phyloP scores from a whole-genome alignment of 2,329 filamentous ascomycete genomes.

The Intubia oerlemansii region DNA sequence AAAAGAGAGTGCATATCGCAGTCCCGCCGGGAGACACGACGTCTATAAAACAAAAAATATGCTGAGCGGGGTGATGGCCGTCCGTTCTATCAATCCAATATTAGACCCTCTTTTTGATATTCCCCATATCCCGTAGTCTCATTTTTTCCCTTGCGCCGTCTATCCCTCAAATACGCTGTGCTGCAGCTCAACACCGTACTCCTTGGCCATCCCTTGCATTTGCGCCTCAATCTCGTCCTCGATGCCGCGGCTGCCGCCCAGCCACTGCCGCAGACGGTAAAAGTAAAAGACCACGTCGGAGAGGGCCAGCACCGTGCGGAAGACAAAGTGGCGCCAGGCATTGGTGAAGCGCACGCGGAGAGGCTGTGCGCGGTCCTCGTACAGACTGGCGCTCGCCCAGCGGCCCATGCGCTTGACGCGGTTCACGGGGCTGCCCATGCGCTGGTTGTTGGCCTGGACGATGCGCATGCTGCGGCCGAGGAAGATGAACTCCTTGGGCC shows the following conservation, averaged over 20 bases:
- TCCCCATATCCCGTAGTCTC: too few relatives aligned
- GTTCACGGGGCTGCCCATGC: constrained; percentile 74
- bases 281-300: constrained; percentile 73
- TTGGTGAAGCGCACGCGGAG: constrained; percentile 42
- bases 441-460: constrained; percentile 84
- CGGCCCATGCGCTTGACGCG: constrained; percentile 81
- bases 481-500: constrained; percentile 80
- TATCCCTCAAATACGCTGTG: constrained; percentile 76
- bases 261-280: constrained; percentile 52
- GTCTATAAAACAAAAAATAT: too few relatives aligned
- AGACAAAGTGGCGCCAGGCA: constrained; percentile 60
- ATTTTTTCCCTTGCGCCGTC: too few relatives aligned
- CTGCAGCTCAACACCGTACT: constrained; percentile 79
- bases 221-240: constrained; percentile 81
- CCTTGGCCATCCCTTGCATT: constrained; percentile 74
- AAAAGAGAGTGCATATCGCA: too few relatives aligned
- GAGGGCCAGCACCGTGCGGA: constrained; percentile 51
- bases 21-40: too few relatives aligned
- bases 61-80: too few relatives aligned
- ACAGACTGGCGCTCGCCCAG: constrained; percentile 74
- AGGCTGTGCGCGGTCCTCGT: constrained; percentile 46
- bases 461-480: constrained; percentile 83
- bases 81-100: too few relatives aligned
- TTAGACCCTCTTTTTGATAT: too few relatives aligned
- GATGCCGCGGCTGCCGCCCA: constrained; percentile 67